A percentile compares a stretch with the other conserved stretches of the same genome.
Conservation (phyloP, 179 eudicot species). For the Beta macrorhiza region DNA sequence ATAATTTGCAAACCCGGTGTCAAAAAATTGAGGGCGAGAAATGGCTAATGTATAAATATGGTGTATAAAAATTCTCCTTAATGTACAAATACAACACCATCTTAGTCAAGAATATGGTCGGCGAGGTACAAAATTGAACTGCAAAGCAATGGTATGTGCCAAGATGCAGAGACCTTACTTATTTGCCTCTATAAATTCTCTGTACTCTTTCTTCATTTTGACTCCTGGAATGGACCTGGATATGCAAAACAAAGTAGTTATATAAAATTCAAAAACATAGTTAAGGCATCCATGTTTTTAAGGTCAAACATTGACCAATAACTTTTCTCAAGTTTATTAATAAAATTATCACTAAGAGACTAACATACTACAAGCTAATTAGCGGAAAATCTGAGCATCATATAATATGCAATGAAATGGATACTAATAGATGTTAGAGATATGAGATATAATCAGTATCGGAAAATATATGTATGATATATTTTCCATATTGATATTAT, state of each 20-base stretch:
- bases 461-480: too few species aligned
- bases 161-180: conserved; percentile 45
- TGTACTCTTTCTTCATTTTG: conserved; percentile 99
- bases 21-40: conserved; percentile 26
- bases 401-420: background rate
- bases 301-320: background rate
- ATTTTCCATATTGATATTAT: too few species aligned
- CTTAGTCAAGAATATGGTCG: conserved; percentile 14
- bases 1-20: conserved; percentile 23
- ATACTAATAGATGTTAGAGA: too few species aligned
- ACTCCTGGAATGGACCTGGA: conserved; percentile 93
- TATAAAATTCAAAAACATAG: too few species aligned
- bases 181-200: conserved; percentile 79
- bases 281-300: background rate
- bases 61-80: conserved; percentile 14
- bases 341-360: too few species aligned
- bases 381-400: too few species aligned
- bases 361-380: too few species aligned
- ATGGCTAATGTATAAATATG: conserved; percentile 23
- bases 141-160: conserved; percentile 27
- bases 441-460: too few species aligned
- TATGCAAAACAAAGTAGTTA: conserved; percentile 6
- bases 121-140: conserved; percentile 44
- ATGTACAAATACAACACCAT: conserved; percentile 26
- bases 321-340: background rate